phyloP scores from a whole-genome alignment of 2,329 filamentous ascomycete species.

The Corynespora cassiicola region DNA sequence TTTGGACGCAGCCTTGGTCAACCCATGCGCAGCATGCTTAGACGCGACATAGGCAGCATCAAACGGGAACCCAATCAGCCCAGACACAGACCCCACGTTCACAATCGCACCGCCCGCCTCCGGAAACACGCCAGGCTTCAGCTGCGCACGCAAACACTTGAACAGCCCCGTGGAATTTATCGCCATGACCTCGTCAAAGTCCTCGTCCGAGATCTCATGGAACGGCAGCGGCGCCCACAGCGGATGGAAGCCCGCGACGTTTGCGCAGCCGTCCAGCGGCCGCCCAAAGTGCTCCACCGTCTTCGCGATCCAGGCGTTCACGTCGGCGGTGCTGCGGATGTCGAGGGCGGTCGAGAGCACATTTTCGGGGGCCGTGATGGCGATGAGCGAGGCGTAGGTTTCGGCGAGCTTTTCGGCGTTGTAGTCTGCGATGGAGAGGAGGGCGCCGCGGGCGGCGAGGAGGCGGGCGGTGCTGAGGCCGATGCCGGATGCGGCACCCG shows the following conservation, averaged over 20 bases:
- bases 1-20: slow-evolving; percentile 17
- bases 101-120: slow-evolving; percentile 3
- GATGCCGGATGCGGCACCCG: slow-evolving; percentile 18
- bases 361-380: slow-evolving; percentile 3
- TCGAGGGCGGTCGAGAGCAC: slow-evolving; percentile 14
- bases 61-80: slow-evolving; percentile 16
- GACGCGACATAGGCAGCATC: slow-evolving; percentile 17
- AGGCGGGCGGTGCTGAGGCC: slow-evolving; percentile 15
- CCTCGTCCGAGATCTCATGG: slow-evolving; percentile 14
- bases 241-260: slow-evolving; percentile 19
- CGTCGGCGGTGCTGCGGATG: slow-evolving; percentile 10
- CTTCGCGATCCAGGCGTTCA: slow-evolving; percentile 13
- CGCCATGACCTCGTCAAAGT: slow-evolving; percentile 13
- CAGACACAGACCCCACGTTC: slow-evolving; percentile 15
- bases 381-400: slow-evolving; percentile 4
- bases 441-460: slow-evolving; percentile 13
- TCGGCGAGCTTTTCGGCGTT: slow-evolving; percentile 5
- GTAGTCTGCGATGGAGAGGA: slow-evolving; percentile 16
- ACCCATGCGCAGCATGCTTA: slow-evolving; percentile 19
- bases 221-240: slow-evolving; percentile 14
- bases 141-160: slow-evolving; percentile 20
- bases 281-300: slow-evolving; percentile 9
- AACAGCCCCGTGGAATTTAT: slow-evolving; percentile 18
- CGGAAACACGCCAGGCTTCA: slow-evolving; percentile 5
- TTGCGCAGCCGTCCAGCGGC: slow-evolving; percentile 16